These are phyloP conservation scores for Trebouxiophyceae sp. DNA, from an alignment of 163 green algal genomes.

Conservation along the genomic window DNA sequence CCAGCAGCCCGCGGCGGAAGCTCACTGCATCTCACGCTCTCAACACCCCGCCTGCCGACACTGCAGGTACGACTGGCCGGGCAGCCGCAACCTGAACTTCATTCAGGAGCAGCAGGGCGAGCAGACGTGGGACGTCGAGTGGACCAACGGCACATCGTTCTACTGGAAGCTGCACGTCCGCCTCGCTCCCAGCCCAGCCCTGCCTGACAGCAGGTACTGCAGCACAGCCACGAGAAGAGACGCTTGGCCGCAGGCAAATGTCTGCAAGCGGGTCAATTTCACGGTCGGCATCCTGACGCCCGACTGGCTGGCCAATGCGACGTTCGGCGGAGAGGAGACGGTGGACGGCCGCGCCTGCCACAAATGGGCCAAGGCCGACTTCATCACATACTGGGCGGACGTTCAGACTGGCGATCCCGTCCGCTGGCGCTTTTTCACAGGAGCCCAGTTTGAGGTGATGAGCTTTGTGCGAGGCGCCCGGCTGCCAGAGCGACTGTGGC, in stretches of 20 bases:
- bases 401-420: slow-evolving; percentile 17
- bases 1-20: not conserved
- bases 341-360: slow-evolving; percentile 18
- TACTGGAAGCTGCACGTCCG: too few species aligned
- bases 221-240: too few species aligned
- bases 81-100: slow-evolving; percentile 29
- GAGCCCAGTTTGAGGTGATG: slow-evolving; percentile 32
- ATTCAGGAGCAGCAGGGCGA: slow-evolving; percentile 30
- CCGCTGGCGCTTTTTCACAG: slow-evolving; percentile 31
- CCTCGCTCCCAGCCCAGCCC: too few species aligned
- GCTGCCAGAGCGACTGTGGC: slow-evolving; percentile 21
- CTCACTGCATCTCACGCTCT: not conserved
- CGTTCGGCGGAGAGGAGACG: slow-evolving; percentile 17
- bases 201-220: too few species aligned
- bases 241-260: not conserved
- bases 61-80: slow-evolving; percentile 25
- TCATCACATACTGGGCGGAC: slow-evolving; percentile 37
- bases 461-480: slow-evolving; percentile 9
- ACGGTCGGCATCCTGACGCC: slow-evolving; percentile 33
- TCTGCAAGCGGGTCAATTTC: slow-evolving; percentile 15
- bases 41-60: not conserved
- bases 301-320: slow-evolving; percentile 29
- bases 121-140: slow-evolving; percentile 31
- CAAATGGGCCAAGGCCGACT: slow-evolving; percentile 36
- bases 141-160: slow-evolving; percentile 27